Evolutionary conservation across 1,284 basidiomycete species (phyloP).

Genomic region (Leccinum ponderosum): DNA sequence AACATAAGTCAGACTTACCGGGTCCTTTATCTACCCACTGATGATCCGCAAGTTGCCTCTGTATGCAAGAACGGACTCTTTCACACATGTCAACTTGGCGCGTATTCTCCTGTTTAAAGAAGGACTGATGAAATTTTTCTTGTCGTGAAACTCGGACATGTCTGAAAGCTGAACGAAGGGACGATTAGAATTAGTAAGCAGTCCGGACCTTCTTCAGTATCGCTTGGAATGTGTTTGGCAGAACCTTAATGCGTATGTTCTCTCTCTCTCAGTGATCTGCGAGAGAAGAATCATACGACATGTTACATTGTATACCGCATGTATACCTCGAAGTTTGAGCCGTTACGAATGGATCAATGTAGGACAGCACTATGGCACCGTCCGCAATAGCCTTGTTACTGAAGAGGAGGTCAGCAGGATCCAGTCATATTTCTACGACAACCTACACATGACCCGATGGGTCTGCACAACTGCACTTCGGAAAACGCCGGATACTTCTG

Average conservation of each 20-base stretch:
- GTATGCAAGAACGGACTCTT: constrained; percentile 12
- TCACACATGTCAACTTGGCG: constrained; percentile 1
- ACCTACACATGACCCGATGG: constrained; percentile 38
- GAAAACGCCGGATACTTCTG: constrained; percentile 31
- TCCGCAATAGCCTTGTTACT: constrained; percentile 62
- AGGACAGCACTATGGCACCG: constrained; percentile 48
- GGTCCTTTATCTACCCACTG: constrained; percentile 21
- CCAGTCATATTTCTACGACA: neutral
- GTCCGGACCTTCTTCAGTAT: constrained; percentile 23
- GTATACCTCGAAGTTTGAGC: constrained; percentile 43
- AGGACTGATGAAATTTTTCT: constrained; percentile 25
- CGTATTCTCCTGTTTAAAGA: neutral
- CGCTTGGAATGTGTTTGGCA: constrained; percentile 28
- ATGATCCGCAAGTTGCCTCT: constrained; percentile 11
- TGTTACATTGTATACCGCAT: constrained; percentile 38
- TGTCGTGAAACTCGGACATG: constrained; percentile 32
- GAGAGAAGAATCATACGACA: constrained; percentile 29
- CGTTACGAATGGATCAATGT: constrained; percentile 48
- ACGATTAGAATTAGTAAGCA: too few relatives aligned
- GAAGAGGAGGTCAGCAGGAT: constrained; percentile 3
- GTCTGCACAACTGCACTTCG: constrained; percentile 36
- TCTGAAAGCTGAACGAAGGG: neutral
- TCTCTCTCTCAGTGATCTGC: constrained; percentile 16
- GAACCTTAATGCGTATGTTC: neutral
- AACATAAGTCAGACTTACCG: constrained; percentile 4